Evolutionary conservation across 208 protist genomes (phyloP).

Genomic region (Trichomonas tenax): DNA sequence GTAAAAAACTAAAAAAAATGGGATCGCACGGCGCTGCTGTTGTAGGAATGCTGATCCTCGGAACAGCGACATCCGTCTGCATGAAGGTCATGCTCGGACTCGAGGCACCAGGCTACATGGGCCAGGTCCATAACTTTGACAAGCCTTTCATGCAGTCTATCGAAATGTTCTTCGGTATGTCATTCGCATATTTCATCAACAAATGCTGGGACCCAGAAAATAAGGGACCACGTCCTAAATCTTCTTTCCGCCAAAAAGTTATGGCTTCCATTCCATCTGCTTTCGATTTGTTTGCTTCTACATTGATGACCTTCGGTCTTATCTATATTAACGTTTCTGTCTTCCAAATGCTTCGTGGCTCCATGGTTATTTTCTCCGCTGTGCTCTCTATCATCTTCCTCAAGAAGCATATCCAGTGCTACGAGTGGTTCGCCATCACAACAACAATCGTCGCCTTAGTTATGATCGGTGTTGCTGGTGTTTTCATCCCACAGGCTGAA

Average conservation of each 20-base stretch:
- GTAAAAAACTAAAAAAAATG: not conserved
- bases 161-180: conserved; percentile 7
- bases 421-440: not conserved
- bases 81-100: not conserved
- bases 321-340: conserved; percentile 18
- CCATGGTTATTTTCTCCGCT: conserved; percentile 19
- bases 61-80: not conserved
- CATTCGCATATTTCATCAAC: not conserved
- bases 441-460: not conserved
- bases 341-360: conserved; percentile 18
- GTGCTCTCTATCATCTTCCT: not conserved
- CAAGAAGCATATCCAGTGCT: not conserved
- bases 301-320: conserved; percentile 15
- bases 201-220: conserved; percentile 21
- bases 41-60: not conserved
- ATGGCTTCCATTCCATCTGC: not conserved
- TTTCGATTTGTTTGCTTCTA: conserved; percentile 15
- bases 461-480: not conserved
- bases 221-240: not conserved
- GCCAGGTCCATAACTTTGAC: not conserved
- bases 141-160: not conserved
- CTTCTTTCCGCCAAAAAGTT: not conserved
- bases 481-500: not conserved
- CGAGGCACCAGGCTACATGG: not conserved
- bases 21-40: not conserved